A percentile compares a stretch with the other conserved stretches of the same genome.
Conservation (phyloP, 345 rosid genomes). For the Acer negundo region DNA sequence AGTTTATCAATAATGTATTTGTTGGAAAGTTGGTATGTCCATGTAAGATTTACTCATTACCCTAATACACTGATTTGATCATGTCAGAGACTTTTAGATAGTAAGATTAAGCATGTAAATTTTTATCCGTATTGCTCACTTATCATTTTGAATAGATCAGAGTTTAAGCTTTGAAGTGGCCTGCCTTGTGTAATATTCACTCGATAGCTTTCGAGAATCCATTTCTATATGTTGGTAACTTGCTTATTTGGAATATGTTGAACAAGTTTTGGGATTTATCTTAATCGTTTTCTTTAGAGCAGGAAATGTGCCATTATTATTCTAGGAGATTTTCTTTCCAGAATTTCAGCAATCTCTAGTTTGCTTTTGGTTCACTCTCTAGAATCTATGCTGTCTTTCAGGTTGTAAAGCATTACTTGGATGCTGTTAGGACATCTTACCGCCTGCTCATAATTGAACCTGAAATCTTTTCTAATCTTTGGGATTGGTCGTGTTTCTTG, state of each 20-base stretch:
- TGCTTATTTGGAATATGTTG: background rate
- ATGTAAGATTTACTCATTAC: background rate
- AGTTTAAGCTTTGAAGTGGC: background rate
- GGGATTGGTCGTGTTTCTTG: slow-evolving; percentile 94
- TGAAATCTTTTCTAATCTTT: slow-evolving; percentile 61
- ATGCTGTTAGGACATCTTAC: slow-evolving; percentile 58
- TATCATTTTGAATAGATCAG: background rate
- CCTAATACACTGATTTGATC: background rate
- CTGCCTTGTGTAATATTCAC: background rate
- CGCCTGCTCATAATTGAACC: slow-evolving; percentile 62
- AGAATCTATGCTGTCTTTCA: slow-evolving; percentile 25
- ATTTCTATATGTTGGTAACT: background rate
- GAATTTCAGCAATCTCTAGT: background rate
- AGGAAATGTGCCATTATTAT: background rate
- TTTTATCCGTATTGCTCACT: background rate
- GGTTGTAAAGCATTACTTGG: slow-evolving; percentile 47
- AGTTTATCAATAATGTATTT: background rate
- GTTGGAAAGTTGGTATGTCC: background rate
- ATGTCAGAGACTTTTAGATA: background rate
- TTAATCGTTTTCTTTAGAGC: background rate
- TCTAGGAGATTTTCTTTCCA: background rate
- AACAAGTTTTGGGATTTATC: background rate
- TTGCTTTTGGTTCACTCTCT: slow-evolving; percentile 10
- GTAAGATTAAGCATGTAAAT: background rate
- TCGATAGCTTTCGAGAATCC: background rate